Evolutionary conservation across 768 basidiomycete species (phyloP), one percentile per base, ranked within the genome.

Genomic region (Kwoniella heveanensis): DNA sequence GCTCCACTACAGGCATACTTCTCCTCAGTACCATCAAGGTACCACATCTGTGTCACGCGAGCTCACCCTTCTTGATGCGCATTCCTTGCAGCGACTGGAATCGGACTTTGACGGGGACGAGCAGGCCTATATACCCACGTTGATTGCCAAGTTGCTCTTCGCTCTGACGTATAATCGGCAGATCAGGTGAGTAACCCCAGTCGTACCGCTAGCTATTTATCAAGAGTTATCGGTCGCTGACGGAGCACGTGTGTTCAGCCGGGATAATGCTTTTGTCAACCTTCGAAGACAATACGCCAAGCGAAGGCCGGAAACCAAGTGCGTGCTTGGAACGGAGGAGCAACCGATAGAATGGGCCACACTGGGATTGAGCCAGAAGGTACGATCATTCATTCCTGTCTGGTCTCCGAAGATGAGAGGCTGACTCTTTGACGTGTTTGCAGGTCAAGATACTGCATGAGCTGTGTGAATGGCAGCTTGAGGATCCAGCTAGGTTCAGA

Each of bases 381-480:
- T 74, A 32, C 39, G 69, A 54, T 47, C 22, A 37, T 2, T 30
- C 21, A 2, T 47, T 19, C 32, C 29, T 1, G 12, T 4, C 63
- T 30, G 32, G n/a, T 19, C 17, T 5, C 5, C 24, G 29, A 36
- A 4, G 32, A 24, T 21, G 21, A 24, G n/a, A 10, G 54, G n/a
- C 32, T 29, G 6, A 27, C n/a, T 24, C 37, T 2, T 6, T 50
- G 15, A 8, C 25, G 15, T 22, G 30, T 21, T 10, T 26, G 26
- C 19, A 80, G 80, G 73, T 81, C 4, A 65, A 68, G 21, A 73
- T 73, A 2, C 62, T 81, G 6, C 70, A 79, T 65, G 70, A 77
- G 21, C 68, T 80, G n/a, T 80, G 79, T 65, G 80, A 81, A 69
- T 80, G 79, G 79, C 79, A 79, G 47, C 53, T 80, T 62, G 60